Conservation (phyloP, 441 rosid genomes). For the Euphorbia celastroides region DNA sequence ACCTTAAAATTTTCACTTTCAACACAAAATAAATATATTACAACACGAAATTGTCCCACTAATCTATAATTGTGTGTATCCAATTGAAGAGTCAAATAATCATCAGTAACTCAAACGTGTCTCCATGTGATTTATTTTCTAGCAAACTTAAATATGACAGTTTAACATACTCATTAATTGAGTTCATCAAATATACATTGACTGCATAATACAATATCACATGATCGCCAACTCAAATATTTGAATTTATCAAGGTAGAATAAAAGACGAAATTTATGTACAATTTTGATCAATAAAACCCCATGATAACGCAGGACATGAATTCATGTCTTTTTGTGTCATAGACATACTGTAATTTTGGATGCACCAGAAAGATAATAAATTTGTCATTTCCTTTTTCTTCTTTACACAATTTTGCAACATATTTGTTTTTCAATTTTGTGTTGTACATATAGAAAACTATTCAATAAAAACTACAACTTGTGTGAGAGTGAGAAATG, state of each 20-base stretch:
- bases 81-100: no score
- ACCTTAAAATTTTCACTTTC: no score
- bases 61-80: no score
- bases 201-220: not conserved
- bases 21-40: no score
- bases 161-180: no score
- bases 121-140: no score
- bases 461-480: not conserved
- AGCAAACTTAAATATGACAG: no score
- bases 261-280: not conserved
- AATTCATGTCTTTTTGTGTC: slow-evolving; percentile 1
- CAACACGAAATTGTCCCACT: no score
- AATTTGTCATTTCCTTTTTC: not conserved
- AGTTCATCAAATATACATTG: not conserved
- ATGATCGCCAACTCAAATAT: not conserved
- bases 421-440: not conserved
- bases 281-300: not conserved
- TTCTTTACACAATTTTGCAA: not conserved
- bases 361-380: not conserved
- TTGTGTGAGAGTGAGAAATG: not conserved
- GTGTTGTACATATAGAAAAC: not conserved
- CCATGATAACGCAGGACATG: not conserved
- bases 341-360: not conserved
- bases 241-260: not conserved
- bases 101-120: no score